A percentile compares a stretch with the other conserved stretches of the same genome.
phyloP scores from a whole-genome alignment of 352 stramenopile genomes.

The Globisporangium apiculatum region DNA sequence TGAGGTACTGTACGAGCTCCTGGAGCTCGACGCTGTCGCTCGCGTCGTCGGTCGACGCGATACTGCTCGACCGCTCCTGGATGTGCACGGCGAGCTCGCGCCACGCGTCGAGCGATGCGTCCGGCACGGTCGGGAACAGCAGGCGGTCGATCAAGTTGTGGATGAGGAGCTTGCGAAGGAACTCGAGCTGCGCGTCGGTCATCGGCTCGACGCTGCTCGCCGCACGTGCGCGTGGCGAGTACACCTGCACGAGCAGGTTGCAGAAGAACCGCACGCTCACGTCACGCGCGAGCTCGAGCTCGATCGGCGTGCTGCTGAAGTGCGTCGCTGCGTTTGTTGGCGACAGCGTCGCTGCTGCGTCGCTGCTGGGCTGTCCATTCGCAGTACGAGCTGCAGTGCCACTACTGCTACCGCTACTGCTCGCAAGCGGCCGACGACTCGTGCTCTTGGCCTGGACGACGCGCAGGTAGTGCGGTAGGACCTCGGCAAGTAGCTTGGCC shows the following conservation, averaged over 20 bases:
- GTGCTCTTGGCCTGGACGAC: slow-evolving; percentile 26
- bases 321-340: slow-evolving; percentile 1
- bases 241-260: slow-evolving; percentile 66
- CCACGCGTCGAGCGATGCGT: slow-evolving; percentile 40
- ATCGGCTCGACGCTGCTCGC: slow-evolving; percentile 22
- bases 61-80: slow-evolving; percentile 33
- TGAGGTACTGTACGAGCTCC: slow-evolving; percentile 63
- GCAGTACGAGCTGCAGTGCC: background rate
- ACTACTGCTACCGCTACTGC: background rate
- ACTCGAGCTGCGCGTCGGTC: slow-evolving; percentile 26
- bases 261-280: slow-evolving; percentile 76
- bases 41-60: slow-evolving; percentile 10
- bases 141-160: slow-evolving; percentile 63
- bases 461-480: slow-evolving; percentile 53
- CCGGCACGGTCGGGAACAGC: slow-evolving; percentile 36
- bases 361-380: slow-evolving; percentile 5
- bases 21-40: slow-evolving; percentile 35
- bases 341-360: background rate
- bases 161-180: slow-evolving; percentile 47
- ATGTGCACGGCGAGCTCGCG: slow-evolving; percentile 60
- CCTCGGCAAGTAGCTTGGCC: slow-evolving; percentile 47
- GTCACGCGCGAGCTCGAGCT: slow-evolving; percentile 14
- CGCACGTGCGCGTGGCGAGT: slow-evolving; percentile 19
- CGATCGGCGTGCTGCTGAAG: slow-evolving; percentile 11
- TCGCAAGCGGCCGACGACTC: background rate